These are phyloP conservation scores for Cytospora piceicola DNA, from an alignment of 2,329 filamentous ascomycete species.

Conservation along the genomic window DNA sequence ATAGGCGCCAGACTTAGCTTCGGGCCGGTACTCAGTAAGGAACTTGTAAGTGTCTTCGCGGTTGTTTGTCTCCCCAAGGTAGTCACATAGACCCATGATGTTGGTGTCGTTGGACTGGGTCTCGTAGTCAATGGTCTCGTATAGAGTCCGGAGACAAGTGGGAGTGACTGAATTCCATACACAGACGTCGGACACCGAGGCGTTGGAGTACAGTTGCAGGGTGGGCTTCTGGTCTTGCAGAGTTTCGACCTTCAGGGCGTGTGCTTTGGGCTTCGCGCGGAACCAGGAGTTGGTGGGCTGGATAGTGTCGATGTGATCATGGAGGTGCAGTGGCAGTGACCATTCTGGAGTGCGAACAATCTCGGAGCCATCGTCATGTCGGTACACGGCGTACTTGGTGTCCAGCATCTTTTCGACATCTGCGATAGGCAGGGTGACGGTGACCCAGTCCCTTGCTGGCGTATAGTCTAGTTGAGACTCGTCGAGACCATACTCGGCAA, in stretches of 20 bases:
- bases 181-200: slow-evolving; percentile 43
- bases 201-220: slow-evolving; percentile 42
- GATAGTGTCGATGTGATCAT: slow-evolving; percentile 48
- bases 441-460: slow-evolving; percentile 53
- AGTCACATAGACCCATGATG: slow-evolving; percentile 51
- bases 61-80: slow-evolving; percentile 51
- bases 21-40: slow-evolving; percentile 43
- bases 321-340: slow-evolving; percentile 53
- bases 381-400: slow-evolving; percentile 49
- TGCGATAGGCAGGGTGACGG: slow-evolving; percentile 51
- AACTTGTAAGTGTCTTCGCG: slow-evolving; percentile 47
- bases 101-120: slow-evolving; percentile 47
- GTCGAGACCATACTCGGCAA: slow-evolving; percentile 55
- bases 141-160: slow-evolving; percentile 49
- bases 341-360: slow-evolving; percentile 58
- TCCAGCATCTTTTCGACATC: slow-evolving; percentile 50
- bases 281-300: slow-evolving; percentile 58
- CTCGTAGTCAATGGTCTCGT: slow-evolving; percentile 55
- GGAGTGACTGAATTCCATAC: slow-evolving; percentile 53
- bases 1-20: slow-evolving; percentile 40
- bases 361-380: slow-evolving; percentile 56
- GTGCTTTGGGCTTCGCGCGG: slow-evolving; percentile 39
- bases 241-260: slow-evolving; percentile 38
- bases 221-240: slow-evolving; percentile 37
- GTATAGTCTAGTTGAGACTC: slow-evolving; percentile 38